Evolutionary conservation across 192 early-diverging fungal species (phyloP), one percentile per base, ranked within the genome.

Genomic region (Spinellus fusiger): DNA sequence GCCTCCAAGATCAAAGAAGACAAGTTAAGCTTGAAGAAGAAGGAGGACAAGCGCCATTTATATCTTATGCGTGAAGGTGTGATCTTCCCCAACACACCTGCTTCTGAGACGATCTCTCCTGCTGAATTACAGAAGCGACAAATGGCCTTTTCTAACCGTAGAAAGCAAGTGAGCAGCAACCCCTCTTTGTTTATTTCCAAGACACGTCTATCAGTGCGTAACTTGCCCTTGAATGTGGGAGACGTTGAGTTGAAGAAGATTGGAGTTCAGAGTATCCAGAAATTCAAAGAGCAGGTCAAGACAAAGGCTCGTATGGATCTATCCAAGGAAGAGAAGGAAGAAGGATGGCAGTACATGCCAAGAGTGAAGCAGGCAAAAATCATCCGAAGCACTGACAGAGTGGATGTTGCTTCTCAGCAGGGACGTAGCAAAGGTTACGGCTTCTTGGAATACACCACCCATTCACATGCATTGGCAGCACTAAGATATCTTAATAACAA

Each of bases 41-140:
- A 83, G 50, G 81, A 86, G 57, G 95, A 98, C 73, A 81, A 83
- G 52, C 89, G 95, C 31, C 89, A 89, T 66, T 51, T 92, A 29
- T 98, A 96, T 65, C 71, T 98, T 66, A 86, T 95, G 74, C 84
- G 89, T 49, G 94, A 98, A 77, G 93, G 92, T 61, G 84, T 93
- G 27, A 80, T 98, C 53, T 93, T 93, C 66, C 87, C 89, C 0
- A 85, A 93, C 48, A 85, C 92, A 20, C 86, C 87, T 5, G 87
- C 85, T 0, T 92, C 92, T 3, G 72, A 77, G 35, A 75, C 76
- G 7, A 74, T 98, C 68, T 70, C 79, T 2, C 76, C 88, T 9
- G 73, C 84, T 1, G 89, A 93, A 54, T 71, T 95, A n/a, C 68
- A 76, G n/a, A 93, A 95, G 71, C 86, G 93, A 44, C 87, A 89